These are phyloP conservation scores for Cardiospermum halicacabum DNA, from an alignment of 345 rosid species.

Conservation along the genomic window DNA sequence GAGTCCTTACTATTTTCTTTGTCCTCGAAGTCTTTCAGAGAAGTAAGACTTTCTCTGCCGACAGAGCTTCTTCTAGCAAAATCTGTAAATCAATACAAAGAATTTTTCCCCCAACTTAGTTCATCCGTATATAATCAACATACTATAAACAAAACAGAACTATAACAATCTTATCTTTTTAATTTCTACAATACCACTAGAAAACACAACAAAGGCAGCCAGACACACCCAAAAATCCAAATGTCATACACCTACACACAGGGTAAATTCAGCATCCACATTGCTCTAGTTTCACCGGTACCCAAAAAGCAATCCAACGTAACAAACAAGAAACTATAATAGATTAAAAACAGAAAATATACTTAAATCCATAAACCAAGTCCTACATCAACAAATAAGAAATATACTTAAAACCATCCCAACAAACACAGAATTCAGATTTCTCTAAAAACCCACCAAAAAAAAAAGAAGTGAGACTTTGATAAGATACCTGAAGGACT, in stretches of 20 bases:
- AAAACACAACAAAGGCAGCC: too few species aligned
- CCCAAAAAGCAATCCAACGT: too few species aligned
- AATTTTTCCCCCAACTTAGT: too few species aligned
- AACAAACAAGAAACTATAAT: not conserved
- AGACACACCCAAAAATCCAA: too few species aligned
- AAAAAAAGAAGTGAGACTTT: not conserved
- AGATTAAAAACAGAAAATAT: not conserved
- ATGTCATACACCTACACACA: too few species aligned
- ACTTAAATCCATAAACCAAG: too few species aligned
- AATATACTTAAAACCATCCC: not conserved
- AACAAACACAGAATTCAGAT: not conserved
- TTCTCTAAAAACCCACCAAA: not conserved
- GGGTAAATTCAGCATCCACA: too few species aligned
- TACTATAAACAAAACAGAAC: too few species aligned
- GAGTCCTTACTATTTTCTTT: slow-evolving; percentile 60
- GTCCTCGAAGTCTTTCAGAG: slow-evolving; percentile 40
- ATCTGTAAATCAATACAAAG: slow-evolving; percentile 25
- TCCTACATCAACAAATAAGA: not conserved
- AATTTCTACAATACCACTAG: not conserved
- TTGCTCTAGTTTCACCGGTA: too few species aligned
- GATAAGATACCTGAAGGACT: slow-evolving; percentile 53
- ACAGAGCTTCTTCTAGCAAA: slow-evolving; percentile 36
- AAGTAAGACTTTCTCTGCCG: slow-evolving; percentile 34
- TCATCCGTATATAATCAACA: too few species aligned
- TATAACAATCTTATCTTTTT: too few species aligned